Percentiles rank a stretch among this genome's conserved stretches.
phyloP scores from a whole-genome alignment of 345 rosid species.

The Geranium brycei region DNA sequence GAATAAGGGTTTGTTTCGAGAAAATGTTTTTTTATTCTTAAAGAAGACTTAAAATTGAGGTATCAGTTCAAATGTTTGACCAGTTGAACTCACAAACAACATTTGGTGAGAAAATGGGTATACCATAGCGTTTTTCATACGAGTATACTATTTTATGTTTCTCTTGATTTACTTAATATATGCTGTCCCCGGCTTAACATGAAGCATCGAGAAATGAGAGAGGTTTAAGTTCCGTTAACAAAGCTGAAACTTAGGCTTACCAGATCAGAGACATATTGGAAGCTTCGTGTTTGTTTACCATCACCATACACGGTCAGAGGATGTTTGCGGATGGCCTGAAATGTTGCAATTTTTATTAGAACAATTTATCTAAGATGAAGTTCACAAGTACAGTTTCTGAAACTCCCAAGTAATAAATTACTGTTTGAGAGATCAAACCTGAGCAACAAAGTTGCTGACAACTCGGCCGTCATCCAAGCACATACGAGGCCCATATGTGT shows the following conservation, averaged over 20 bases:
- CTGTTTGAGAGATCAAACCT: constrained; percentile 26
- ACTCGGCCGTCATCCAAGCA: constrained; percentile 99
- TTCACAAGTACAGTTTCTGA: background rate
- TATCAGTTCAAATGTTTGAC: no score
- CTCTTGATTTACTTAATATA: no score
- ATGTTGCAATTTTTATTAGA: background rate
- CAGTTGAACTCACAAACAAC: no score
- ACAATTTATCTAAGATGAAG: no score
- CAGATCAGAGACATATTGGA: constrained; percentile 94
- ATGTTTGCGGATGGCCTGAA: constrained; percentile 66
- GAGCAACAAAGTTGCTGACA: constrained; percentile 98
- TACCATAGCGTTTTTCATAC: no score
- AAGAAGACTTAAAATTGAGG: no score
- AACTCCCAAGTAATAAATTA: background rate
- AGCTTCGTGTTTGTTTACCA: constrained; percentile 98
- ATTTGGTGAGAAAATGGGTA: no score
- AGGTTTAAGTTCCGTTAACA: background rate
- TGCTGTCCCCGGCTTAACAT: no score
- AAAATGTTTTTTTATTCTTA: no score
- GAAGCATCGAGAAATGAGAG: background rate
- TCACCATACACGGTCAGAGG: constrained; percentile 32
- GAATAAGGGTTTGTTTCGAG: no score
- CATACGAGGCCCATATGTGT: constrained; percentile 98
- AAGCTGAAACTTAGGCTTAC: constrained; percentile 21
- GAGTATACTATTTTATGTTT: no score